Evolutionary conservation across 2,329 filamentous ascomycete genomes (phyloP).

Genomic region (Aspergillus sp.): DNA sequence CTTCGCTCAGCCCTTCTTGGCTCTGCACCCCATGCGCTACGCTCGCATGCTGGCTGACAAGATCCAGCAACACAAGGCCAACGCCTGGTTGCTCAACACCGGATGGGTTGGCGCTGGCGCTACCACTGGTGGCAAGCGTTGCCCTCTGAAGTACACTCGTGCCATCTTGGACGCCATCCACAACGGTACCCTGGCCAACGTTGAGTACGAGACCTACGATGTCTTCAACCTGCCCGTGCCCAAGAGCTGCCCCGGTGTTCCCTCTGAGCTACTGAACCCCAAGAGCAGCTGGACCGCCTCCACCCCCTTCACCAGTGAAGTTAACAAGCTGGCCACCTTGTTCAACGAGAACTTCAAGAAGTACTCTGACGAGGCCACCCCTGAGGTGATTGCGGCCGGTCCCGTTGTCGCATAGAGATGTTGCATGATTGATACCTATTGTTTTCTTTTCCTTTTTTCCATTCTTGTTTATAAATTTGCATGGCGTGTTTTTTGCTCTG

Average conservation of each 20-base stretch:
- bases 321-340: constrained; percentile 80
- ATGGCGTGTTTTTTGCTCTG: constrained; percentile 20
- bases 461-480: constrained; percentile 23
- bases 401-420: constrained; percentile 22
- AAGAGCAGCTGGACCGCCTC: constrained; percentile 86
- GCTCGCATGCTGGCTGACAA: constrained; percentile 98
- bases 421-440: constrained; percentile 1
- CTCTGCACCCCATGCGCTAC: constrained; percentile 98
- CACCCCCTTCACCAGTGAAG: constrained; percentile 76
- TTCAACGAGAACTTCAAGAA: constrained; percentile 99
- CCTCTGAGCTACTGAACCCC: constrained; percentile 89
- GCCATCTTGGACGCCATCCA: constrained; percentile 98
- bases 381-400: constrained; percentile 63
- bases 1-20: constrained; percentile 98
- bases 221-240: constrained; percentile 97
- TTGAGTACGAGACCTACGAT: constrained; percentile 90
- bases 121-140: constrained; percentile 89
- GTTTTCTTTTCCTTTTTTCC: constrained; percentile 9
- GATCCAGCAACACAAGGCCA: constrained; percentile 90
- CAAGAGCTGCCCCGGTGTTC: constrained; percentile 83
- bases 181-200: constrained; percentile 88
- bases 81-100: constrained; percentile 98
- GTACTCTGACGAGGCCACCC: constrained; percentile 78
- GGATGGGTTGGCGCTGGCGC: constrained; percentile 93
- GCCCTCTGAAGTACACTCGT: constrained; percentile 97